Base-by-base conservation (phyloP, 257 asterid genomes). In the Fraxinus cuspidata region DNA sequence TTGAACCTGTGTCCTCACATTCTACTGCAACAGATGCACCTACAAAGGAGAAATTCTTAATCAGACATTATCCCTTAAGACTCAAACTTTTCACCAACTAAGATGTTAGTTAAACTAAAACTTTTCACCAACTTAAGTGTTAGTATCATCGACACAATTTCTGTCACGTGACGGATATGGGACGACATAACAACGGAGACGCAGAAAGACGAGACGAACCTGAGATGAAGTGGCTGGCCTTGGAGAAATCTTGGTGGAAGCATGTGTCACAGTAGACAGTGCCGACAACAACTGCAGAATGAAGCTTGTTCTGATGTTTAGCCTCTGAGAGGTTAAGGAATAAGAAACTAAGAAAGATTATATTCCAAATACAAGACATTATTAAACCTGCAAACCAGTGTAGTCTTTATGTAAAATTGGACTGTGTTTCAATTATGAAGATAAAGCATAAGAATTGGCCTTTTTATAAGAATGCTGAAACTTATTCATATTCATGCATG, bases 1-100 rank as follows among this genome's bases (percentile, higher is more conserved):
- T 73, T 25, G 85, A 65, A 23, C 75, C 38, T 0, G 80, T 47
- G 51, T 73, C 85, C 79, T 72, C 89, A 85, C 98, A 94, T 78
- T 90, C 94, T 32, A 94, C 89, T 2, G 84, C 93, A 70, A 92
- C 95, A 2, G 93, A 77, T 47, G 98, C 98, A 76, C 98, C 98
- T 94, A 64, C 12, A 25, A 74, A 27, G 18, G 73, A 25, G 32
- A 77, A 70, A 73, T 31, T 13, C 7, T 4, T 75, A 23, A 47
- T 74, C 63, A 40, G 21, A 72, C 2, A 19, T 47, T 65, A 25
- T 4, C 23, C 49, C 47, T 40, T 40, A 40, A 12, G n/a, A 42
- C 16, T 42, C 2, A 42, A 42, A 42, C 49, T 10, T 42, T 12
- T 42, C 49, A 11, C 49, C 16, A 42, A 42, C 49, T 10, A 0